A percentile compares a stretch with the other conserved stretches of the same genome.
These are phyloP conservation scores for Colletotrichum gloeosporioides DNA, from an alignment of 2,329 filamentous ascomycete species.

Conservation along the genomic window DNA sequence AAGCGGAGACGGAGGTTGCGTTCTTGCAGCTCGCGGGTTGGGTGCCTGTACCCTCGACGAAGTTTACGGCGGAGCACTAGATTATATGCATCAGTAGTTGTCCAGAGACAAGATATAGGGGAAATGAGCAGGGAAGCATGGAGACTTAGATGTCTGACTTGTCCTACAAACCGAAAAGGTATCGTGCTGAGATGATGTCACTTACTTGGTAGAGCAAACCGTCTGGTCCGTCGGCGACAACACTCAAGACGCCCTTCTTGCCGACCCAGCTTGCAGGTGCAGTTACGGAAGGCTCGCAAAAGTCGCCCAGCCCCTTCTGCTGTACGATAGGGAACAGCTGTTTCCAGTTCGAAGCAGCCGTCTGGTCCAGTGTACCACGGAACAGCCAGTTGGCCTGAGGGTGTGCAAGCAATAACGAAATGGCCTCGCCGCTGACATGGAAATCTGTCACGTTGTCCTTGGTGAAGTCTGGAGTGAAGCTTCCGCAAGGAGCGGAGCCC, in stretches of 20 bases:
- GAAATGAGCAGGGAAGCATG: neutral
- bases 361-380: conserved; percentile 59
- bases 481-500: conserved; percentile 52
- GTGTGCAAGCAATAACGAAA: conserved; percentile 54
- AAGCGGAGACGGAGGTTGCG: conserved; percentile 26
- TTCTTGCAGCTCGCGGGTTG: conserved; percentile 39
- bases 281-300: conserved; percentile 55
- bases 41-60: conserved; percentile 46
- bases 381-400: conserved; percentile 60
- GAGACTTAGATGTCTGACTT: neutral
- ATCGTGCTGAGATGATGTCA: conserved; percentile 38
- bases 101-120: neutral
- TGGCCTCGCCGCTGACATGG: conserved; percentile 60
- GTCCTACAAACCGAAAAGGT: conserved; percentile 33
- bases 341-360: conserved; percentile 55
- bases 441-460: conserved; percentile 50
- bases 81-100: neutral
- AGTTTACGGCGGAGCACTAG: conserved; percentile 47
- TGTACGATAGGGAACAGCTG: conserved; percentile 57
- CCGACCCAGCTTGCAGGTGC: conserved; percentile 57
- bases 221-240: conserved; percentile 58
- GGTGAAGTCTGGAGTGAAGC: conserved; percentile 36
- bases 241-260: conserved; percentile 57
- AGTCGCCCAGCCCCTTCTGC: conserved; percentile 59
- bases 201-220: conserved; percentile 62